Conservation (phyloP, 2,329 filamentous ascomycete species). For the Coniochaeta prunicola region DNA sequence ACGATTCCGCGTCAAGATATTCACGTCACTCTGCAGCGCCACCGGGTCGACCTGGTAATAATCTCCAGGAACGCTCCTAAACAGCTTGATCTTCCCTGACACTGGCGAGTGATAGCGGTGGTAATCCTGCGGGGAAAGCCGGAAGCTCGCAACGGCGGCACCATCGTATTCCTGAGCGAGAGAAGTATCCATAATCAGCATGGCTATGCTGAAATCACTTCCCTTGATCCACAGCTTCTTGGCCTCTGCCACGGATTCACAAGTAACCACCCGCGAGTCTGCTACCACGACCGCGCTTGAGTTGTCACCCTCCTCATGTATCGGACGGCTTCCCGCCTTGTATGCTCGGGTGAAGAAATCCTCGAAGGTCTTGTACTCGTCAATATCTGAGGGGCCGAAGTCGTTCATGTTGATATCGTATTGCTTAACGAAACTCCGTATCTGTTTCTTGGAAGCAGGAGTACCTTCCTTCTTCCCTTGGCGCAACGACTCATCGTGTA, state of each 20-base stretch:
- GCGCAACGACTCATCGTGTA: constrained; percentile 25
- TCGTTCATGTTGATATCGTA: constrained; percentile 28
- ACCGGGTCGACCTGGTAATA: constrained; percentile 35
- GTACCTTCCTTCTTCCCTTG: constrained; percentile 22
- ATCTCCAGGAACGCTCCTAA: constrained; percentile 30
- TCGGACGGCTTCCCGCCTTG: constrained; percentile 20
- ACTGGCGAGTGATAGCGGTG: constrained; percentile 37
- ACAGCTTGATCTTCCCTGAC: constrained; percentile 26
- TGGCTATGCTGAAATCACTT: constrained; percentile 30
- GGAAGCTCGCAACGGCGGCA: constrained; percentile 30
- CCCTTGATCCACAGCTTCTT: constrained; percentile 34
- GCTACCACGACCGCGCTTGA: constrained; percentile 22
- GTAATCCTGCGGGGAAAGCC: constrained; percentile 35
- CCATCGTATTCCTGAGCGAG: constrained; percentile 23
- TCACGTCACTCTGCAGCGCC: constrained; percentile 21
- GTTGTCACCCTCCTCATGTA: constrained; percentile 16
- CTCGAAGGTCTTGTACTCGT: constrained; percentile 25
- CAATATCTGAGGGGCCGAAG: constrained; percentile 26
- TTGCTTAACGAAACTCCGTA: constrained; percentile 27
- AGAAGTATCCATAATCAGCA: constrained; percentile 26
- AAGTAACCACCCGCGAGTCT: constrained; percentile 27
- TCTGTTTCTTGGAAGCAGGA: constrained; percentile 22
- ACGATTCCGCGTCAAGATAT: constrained; percentile 30
- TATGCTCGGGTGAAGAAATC: constrained; percentile 30
- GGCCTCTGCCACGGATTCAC: constrained; percentile 22